Evolutionary conservation across 2,329 filamentous ascomycete genomes (phyloP), one percentile per base, ranked within the genome.

Genomic region (Monosporascus sp.): DNA sequence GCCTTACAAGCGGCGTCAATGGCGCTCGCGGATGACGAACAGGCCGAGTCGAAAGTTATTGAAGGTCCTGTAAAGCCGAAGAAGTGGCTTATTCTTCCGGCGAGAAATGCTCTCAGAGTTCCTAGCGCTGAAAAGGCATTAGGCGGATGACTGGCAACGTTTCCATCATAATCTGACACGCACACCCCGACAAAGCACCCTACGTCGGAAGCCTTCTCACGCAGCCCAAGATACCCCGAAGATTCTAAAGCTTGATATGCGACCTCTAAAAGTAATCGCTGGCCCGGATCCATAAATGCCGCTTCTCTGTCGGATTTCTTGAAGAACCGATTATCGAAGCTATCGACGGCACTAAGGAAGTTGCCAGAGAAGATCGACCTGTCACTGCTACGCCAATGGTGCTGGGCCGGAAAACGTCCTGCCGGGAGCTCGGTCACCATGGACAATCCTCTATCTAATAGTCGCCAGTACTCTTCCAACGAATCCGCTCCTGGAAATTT

Each of bases 201-300:
- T 45, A 60, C 31, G 41, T 8, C 62, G 7, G 48, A 41, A 1
- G 77, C 52, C 0, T 77, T 48, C 1, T 52, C 55, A 0, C 50
- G 37, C 1, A 56, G 50, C 7, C 63, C 58, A 19, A 67, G 65
- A 46, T 66, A 66, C 45, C 63, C 63, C 3, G 55, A 53, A 20
- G 55, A 55, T 57, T 67, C 64, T 6, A 67, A 44, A 1, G 64
- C 63, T 48, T 75, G 68, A 48, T 71, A 73, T 1, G 71, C 65
- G 1, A 65, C 65, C 50, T 74, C 70, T 2, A 71, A 61, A 3
- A 67, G 41, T 2, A 68, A 51, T 2, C 69, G 64, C 27, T 70
- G 68, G 37, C 66, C 62, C 7, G 69, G 69, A 50, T 72, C 69
- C 54, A 70, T 67, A 3, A 65, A 58, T 8, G 60, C 60, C 1